phyloP scores from a whole-genome alignment of 768 basidiomycete genomes.

The Suillus weaverae region DNA sequence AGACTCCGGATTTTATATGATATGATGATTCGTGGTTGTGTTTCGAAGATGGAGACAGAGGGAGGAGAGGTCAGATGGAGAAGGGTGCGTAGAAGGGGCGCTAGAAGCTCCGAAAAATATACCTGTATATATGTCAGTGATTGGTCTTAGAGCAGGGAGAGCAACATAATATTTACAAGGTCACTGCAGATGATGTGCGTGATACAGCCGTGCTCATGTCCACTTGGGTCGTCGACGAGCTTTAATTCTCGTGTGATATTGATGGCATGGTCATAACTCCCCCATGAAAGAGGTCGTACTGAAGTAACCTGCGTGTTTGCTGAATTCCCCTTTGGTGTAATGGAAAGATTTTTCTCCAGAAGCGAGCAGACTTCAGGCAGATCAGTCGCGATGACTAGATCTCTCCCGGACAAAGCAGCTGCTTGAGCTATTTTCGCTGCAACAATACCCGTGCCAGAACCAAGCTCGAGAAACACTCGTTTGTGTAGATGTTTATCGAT shows the following conservation, averaged over 20 bases:
- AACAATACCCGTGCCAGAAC: conserved; percentile 74
- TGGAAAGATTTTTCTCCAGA: conserved; percentile 41
- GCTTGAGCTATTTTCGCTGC: conserved; percentile 46
- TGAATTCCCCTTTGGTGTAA: conserved; percentile 1
- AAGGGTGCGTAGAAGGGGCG: conserved; percentile 72
- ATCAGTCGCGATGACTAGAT: conserved; percentile 61
- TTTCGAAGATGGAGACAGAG: conserved; percentile 25
- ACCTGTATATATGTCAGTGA: conserved; percentile 47
- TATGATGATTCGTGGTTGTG: conserved; percentile 47
- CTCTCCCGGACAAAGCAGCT: conserved; percentile 29
- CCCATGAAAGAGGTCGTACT: conserved; percentile 74
- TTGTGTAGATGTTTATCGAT: conserved; percentile 21
- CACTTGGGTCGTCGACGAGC: conserved; percentile 10
- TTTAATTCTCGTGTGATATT: conserved; percentile 41
- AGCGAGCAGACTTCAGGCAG: conserved; percentile 69
- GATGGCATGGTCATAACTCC: conserved; percentile 45
- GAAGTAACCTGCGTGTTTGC: conserved; percentile 8
- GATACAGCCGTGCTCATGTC: conserved; percentile 21
- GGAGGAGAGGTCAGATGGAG: conserved; percentile 66
- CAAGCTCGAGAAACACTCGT: conserved; percentile 65
- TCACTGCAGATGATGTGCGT: conserved; percentile 84
- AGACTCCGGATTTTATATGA: conserved; percentile 80
- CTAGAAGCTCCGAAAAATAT: conserved; percentile 83
- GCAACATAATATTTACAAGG: conserved; percentile 52
- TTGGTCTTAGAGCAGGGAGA: background rate